Evolutionary conservation across 768 basidiomycete genomes (phyloP).

Genomic region (Strobilomyces confusus): DNA sequence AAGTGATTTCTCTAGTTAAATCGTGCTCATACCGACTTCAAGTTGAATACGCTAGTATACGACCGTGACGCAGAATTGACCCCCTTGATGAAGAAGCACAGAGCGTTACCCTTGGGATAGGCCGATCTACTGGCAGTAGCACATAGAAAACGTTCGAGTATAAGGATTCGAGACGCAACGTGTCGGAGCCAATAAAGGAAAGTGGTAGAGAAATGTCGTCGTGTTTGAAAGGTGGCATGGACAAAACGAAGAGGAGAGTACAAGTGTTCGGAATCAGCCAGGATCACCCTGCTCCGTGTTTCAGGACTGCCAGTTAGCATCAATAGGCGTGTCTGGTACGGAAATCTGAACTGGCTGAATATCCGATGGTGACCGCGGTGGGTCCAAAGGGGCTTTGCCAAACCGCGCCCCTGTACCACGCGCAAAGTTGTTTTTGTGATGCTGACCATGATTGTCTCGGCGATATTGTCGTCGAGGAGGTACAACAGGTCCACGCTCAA

Average conservation of each 20-base stretch:
- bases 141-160: not conserved
- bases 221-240: not conserved
- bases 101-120: no score
- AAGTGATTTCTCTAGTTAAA: not conserved
- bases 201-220: not conserved
- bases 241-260: conserved; percentile 13
- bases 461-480: conserved; percentile 32
- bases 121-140: not conserved
- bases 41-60: no score
- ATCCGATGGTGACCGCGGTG: conserved; percentile 18
- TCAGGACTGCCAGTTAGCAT: conserved; percentile 22
- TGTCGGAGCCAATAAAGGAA: not conserved
- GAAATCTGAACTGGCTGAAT: conserved; percentile 11
- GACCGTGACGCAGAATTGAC: no score
- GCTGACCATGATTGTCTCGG: conserved; percentile 27
- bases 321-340: conserved; percentile 6
- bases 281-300: conserved; percentile 8
- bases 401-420: conserved; percentile 22
- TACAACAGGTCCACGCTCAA: conserved; percentile 18
- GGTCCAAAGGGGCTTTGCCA: conserved; percentile 15
- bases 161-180: not conserved
- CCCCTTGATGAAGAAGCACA: not conserved
- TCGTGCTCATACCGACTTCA: no score
- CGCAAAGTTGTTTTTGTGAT: conserved; percentile 23
- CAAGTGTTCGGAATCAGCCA: not conserved